Percentiles rank a stretch among this genome's conserved stretches.
phyloP scores from a whole-genome alignment of 345 rosid species.

The Eucalyptus fibrosa region DNA sequence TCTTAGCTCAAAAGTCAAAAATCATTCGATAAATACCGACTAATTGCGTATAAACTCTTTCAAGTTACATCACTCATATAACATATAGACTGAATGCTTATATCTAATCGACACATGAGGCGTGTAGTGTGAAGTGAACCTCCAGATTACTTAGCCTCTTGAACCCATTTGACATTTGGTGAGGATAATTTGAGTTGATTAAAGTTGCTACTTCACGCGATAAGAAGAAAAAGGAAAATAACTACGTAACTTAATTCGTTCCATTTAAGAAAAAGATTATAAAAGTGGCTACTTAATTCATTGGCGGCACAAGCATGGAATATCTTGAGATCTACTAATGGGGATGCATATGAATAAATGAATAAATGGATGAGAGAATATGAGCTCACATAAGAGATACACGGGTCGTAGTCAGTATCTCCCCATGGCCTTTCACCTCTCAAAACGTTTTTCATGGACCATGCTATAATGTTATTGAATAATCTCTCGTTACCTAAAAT shows the following conservation, averaged over 20 bases:
- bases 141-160: not conserved
- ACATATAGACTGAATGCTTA: not conserved
- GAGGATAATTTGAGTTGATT: not conserved
- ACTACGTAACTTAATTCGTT: not conserved
- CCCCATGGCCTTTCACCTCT: too few relatives aligned
- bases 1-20: not conserved
- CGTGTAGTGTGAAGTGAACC: not conserved
- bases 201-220: not conserved
- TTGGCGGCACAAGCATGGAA: too few relatives aligned
- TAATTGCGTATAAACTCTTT: rapidly evolving
- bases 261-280: too few relatives aligned
- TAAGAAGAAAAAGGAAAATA: not conserved
- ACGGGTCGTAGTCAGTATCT: too few relatives aligned
- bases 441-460: too few relatives aligned
- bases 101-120: not conserved
- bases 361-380: too few relatives aligned
- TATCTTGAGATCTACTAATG: too few relatives aligned
- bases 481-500: not conserved
- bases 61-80: not conserved
- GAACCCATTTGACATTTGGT: not conserved
- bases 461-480: not conserved
- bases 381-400: too few relatives aligned
- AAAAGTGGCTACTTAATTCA: too few relatives aligned
- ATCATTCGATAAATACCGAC: rapidly evolving
- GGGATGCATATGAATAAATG: too few relatives aligned